Evolutionary conservation across 106 monocot species (phyloP), one percentile per base, ranked within the genome.

Genomic region (Dendrobium chrysotoxum): DNA sequence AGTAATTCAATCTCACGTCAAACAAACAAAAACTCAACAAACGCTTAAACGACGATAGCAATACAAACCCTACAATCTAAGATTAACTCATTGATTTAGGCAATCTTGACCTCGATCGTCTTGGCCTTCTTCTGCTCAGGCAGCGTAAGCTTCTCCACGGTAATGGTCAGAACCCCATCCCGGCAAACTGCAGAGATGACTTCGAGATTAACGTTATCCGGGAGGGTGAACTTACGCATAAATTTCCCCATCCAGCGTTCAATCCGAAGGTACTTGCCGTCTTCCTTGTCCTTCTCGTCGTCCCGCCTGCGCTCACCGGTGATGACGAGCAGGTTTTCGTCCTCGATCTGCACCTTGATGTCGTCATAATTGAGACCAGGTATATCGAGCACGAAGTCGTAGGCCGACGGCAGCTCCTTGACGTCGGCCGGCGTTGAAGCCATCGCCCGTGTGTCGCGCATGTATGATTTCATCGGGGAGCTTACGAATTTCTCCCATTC

Each of bases 51-150:
- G 35, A 35, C 7, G 46, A 46, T 12, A 50, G 50, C 15, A 50
- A 50, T 2, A 13, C 50, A 50, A 50, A 50, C 50, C 50, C 50
- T 50, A 50, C 11, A 50, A 50, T 13, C 2, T 46, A 3, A 61
- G 61, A 23, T 23, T 21, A 61, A 61, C 20, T 61, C 21, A 61
- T 23, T 5, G 23, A 23, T 61, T 89, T 75, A 91, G 16, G 80
- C 89, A 35, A 89, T 74, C 85, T 85, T 88, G 21, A 93, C 93
- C 87, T 93, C 87, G 79, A 93, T 86, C 55, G 89, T 88, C 86
- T 93, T 93, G 20, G 93, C 88, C 85, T 87, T 93, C 90, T 93
- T 93, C n/a, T 88, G 93, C 85, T 91, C 90, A 70, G 93, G 90
- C 79, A 89, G 93, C 28, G 90, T 88, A n/a, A 86, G 25, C 89